Evolutionary conservation across 371 early-diverging fungal genomes (phyloP), one percentile per base, ranked within the genome.

Genomic region (Apophysomyces trapeziformis): DNA sequence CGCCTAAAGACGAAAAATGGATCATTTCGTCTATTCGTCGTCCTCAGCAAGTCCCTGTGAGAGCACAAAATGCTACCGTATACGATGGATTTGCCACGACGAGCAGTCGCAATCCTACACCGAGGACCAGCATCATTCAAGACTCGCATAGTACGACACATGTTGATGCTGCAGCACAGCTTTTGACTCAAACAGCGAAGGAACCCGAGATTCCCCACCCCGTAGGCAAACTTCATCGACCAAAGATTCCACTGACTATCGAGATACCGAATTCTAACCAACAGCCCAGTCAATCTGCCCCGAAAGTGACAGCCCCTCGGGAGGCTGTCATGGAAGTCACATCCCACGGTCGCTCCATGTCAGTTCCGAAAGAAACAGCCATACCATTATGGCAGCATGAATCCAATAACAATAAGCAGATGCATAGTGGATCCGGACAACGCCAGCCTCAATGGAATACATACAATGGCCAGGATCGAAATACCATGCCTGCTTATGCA

Each of bases 1-100:
- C 78, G 11, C 73, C 83, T 14, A 77, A 74, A 45, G 78, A 75
- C 47, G 83, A 82, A 47, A 82, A 79, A 72, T 82, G 83, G 83
- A 72, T 82, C 2, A 82, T 82, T 64, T 79, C 80, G 4, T 79
- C 80, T 5, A 76, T 79, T 50, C 76, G 83, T 16, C 70, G 78
- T 60, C 80, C 83, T 18, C 80, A 79, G n/a, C 76, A 76, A 47
- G 61, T 82, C 21, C 80, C 83, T 32, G 75, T 82, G 0, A 73
- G 72, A n/a, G 61, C 73, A 13, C 59, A 67, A 7, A 73, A 78
- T 63, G 75, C 73, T 1, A 70, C 46, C 14, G 70, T 77, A 58
- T 70, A 68, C 44, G 73, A 73, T 45, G 60, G 66, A 1, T 36
- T 62, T n/a, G 18, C 26, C 39, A 47, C 41, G 54, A 39, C 61